These are phyloP conservation scores for Acer saccharum DNA, from an alignment of 345 rosid genomes.

Conservation along the genomic window DNA sequence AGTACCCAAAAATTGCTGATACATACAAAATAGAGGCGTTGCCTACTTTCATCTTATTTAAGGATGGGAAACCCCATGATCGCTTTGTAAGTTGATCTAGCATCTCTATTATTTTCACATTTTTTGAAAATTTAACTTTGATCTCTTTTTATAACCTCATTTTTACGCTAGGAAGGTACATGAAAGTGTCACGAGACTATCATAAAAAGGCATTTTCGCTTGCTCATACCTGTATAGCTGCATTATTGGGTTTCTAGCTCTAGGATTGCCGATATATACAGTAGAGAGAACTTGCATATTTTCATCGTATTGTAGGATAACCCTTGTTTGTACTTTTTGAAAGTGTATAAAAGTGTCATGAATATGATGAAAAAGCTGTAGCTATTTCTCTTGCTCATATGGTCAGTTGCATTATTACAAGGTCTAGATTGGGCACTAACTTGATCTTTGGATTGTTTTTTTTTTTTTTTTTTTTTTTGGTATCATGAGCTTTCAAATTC, in stretches of 20 bases:
- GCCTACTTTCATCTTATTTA: slow-evolving; percentile 87
- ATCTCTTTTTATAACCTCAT: not conserved
- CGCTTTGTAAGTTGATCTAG: slow-evolving; percentile 72
- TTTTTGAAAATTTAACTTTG: not conserved
- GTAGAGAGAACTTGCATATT: slow-evolving; percentile 75
- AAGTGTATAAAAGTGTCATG: not conserved
- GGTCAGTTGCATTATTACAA: not conserved
- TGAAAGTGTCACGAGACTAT: not conserved
- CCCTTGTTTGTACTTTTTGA: not conserved
- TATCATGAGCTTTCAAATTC: not conserved
- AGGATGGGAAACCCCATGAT: slow-evolving; percentile 75
- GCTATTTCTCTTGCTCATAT: not conserved
- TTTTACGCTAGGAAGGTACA: not conserved
- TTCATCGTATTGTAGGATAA: slow-evolving; percentile 75
- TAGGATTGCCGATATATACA: slow-evolving; percentile 65
- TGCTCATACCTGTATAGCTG: not conserved
- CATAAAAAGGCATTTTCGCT: not conserved
- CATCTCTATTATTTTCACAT: not conserved
- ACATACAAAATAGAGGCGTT: slow-evolving; percentile 73
- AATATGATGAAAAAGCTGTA: not conserved
- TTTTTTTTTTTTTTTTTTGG: not conserved
- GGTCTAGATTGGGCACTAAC: not conserved
- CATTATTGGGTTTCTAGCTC: slow-evolving; percentile 8
- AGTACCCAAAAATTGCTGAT: slow-evolving; percentile 78
- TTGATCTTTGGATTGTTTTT: not conserved